phyloP scores from a whole-genome alignment of 306 rosid species.

The Amphicarpaea edgeworthii region DNA sequence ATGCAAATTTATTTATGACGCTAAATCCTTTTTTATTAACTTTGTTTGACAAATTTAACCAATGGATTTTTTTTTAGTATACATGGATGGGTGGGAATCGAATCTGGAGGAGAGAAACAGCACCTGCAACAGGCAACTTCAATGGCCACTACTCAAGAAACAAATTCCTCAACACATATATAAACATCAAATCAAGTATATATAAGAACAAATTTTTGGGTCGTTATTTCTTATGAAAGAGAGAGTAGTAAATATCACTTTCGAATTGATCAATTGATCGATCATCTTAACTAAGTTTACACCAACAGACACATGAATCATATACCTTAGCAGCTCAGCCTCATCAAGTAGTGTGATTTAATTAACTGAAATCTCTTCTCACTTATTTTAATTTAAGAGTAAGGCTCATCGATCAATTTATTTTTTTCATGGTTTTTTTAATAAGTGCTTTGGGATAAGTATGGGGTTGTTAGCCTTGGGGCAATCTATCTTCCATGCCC shows the following conservation, averaged over 20 bases:
- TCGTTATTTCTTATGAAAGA: no score
- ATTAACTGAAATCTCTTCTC: no score
- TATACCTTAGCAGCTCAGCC: no score
- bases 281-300: no score
- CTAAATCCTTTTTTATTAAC: background rate
- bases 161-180: background rate
- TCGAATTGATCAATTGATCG: no score
- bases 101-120: background rate
- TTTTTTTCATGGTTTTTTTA: no score
- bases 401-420: no score
- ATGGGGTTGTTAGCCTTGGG: background rate
- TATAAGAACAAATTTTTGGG: background rate
- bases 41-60: background rate
- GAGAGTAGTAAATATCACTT: no score
- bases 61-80: background rate
- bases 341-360: no score
- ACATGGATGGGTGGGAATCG: background rate
- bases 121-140: background rate
- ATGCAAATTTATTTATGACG: background rate
- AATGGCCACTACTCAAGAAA: background rate
- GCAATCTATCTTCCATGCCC: background rate
- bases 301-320: no score
- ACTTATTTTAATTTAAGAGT: no score
- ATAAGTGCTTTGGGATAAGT: background rate
- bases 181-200: constrained; percentile 1